These are phyloP conservation scores for Neonectria sp. DNA, from an alignment of 2,329 filamentous ascomycete genomes.

Conservation along the genomic window DNA sequence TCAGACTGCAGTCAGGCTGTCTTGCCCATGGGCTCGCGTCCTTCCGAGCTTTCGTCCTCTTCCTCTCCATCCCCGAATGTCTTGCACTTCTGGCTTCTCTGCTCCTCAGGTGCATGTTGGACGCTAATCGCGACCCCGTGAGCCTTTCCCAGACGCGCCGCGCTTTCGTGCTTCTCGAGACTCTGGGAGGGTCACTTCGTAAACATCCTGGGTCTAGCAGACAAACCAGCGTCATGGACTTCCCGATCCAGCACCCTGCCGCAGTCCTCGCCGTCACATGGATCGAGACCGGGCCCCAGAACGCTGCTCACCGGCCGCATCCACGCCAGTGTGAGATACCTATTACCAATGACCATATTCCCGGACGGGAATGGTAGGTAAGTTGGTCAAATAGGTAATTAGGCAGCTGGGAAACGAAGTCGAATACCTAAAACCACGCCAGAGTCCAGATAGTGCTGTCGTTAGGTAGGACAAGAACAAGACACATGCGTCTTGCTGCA, in stretches of 20 bases:
- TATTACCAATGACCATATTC: conserved; percentile 42
- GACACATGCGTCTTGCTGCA: conserved; percentile 31
- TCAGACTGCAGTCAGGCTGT: conserved; percentile 35
- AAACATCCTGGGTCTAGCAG: conserved; percentile 37
- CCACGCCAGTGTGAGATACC: conserved; percentile 41
- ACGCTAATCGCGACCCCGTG: conserved; percentile 48
- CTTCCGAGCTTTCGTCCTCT: neutral
- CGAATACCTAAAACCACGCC: conserved; percentile 15
- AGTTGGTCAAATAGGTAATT: neutral
- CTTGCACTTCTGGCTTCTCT: conserved; percentile 21
- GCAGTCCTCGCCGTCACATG: conserved; percentile 46
- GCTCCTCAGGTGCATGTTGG: conserved; percentile 30
- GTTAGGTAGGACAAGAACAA: conserved; percentile 35
- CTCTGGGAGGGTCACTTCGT: conserved; percentile 27
- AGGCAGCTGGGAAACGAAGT: conserved; percentile 3
- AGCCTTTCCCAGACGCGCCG: conserved; percentile 40
- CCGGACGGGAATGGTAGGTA: conserved; percentile 19
- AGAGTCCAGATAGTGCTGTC: conserved; percentile 22
- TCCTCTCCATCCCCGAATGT: neutral
- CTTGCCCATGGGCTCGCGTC: conserved; percentile 5
- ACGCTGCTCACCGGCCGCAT: conserved; percentile 46
- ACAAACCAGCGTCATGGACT: conserved; percentile 44
- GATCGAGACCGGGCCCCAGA: conserved; percentile 40
- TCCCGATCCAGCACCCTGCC: conserved; percentile 47
- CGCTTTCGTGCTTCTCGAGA: conserved; percentile 37